Evolutionary conservation across 805 yeast genomes (phyloP).

Genomic region (Ogataea zsoltii): DNA sequence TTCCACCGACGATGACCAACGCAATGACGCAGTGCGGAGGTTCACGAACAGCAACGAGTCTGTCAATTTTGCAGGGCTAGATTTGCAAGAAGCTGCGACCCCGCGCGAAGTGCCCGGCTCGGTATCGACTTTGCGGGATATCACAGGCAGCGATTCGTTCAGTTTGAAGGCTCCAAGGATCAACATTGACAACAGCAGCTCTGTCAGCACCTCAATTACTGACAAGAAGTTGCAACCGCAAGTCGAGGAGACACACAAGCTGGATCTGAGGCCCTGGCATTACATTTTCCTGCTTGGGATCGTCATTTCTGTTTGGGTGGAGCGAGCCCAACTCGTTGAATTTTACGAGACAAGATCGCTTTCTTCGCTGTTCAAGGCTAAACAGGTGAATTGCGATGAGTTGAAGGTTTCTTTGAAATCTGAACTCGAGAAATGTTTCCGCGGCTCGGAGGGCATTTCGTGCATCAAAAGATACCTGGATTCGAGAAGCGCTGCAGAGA

Average conservation of each 20-base stretch:
- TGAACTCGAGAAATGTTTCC: slow-evolving; percentile 12
- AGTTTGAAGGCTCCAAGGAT: slow-evolving; percentile 19
- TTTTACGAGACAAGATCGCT: background rate
- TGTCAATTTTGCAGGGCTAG: background rate
- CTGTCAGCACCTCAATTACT: too few species aligned
- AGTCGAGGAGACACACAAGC: background rate
- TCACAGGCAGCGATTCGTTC: slow-evolving; percentile 10
- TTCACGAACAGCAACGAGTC: slow-evolving; percentile 1
- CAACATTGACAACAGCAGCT: background rate
- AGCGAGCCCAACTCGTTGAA: slow-evolving; percentile 5
- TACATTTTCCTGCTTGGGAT: slow-evolving; percentile 12
- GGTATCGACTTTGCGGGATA: slow-evolving; percentile 21
- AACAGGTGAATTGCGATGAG: slow-evolving; percentile 9
- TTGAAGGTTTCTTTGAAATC: slow-evolving; percentile 5
- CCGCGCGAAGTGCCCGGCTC: slow-evolving; percentile 14
- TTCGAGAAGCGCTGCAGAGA: slow-evolving; percentile 10
- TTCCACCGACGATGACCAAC: slow-evolving; percentile 21
- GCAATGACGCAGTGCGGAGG: slow-evolving; percentile 1
- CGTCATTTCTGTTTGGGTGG: slow-evolving; percentile 13
- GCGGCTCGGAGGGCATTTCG: slow-evolving; percentile 7
- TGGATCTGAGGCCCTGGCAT: slow-evolving; percentile 19
- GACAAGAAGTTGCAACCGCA: background rate
- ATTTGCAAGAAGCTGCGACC: background rate
- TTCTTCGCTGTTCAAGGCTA: slow-evolving; percentile 2
- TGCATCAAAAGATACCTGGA: slow-evolving; percentile 14